Conservation (phyloP, 306 rosid genomes). For the Lupinus albus region DNA sequence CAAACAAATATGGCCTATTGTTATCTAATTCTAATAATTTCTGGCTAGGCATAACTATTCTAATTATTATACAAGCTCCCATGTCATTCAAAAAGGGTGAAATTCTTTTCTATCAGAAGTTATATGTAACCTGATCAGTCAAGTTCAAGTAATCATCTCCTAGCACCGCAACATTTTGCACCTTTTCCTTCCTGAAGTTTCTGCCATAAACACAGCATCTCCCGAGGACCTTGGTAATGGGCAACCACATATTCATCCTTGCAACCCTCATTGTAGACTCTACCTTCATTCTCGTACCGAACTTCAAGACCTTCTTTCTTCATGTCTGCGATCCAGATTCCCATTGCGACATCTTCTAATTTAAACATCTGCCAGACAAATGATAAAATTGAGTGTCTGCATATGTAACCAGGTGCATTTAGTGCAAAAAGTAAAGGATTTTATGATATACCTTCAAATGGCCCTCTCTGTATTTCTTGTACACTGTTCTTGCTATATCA, state of each 20-base stretch:
- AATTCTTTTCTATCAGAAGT: conserved; percentile 24
- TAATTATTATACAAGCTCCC: conserved; percentile 42
- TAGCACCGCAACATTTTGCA: conserved; percentile 73
- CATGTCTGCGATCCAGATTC: conserved; percentile 89
- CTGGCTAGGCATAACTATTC: conserved; percentile 37
- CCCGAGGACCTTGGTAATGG: conserved; percentile 96
- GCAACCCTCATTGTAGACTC: conserved; percentile 74
- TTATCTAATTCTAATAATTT: conserved; percentile 35
- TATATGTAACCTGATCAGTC: conserved; percentile 24
- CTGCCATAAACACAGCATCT: conserved; percentile 95
- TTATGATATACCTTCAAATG: conserved; percentile 67
- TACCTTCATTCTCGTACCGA: conserved; percentile 71
- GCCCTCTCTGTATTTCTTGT: conserved; percentile 58
- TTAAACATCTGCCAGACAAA: conserved; percentile 80
- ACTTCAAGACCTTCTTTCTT: conserved; percentile 68
- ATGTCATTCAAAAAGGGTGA: conserved; percentile 25
- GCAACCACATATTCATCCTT: conserved; percentile 86
- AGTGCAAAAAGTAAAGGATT: conserved; percentile 7
- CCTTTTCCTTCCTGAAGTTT: conserved; percentile 72
- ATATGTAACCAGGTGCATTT: background rate
- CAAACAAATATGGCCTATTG: conserved; percentile 39
- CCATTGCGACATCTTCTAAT: conserved; percentile 99
- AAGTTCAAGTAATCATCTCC: conserved; percentile 45
- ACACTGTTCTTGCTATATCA: conserved; percentile 78
- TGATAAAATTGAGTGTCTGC: conserved; percentile 39